Evolutionary conservation across 2,329 filamentous ascomycete species (phyloP).

Genomic region (Aspergillus proliferans): DNA sequence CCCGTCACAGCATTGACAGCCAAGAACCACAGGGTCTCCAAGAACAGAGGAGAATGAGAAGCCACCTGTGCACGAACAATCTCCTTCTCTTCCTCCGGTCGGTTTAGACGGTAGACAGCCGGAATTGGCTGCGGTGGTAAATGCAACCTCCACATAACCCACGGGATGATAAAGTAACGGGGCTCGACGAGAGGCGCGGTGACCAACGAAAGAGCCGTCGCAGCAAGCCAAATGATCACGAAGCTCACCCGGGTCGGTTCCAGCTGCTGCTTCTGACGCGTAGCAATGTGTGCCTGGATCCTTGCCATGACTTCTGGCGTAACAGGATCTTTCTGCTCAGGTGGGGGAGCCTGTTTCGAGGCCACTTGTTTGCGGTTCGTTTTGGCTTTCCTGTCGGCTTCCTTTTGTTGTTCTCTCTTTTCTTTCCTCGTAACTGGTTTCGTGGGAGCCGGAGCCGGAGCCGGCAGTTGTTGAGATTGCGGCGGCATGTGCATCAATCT

Average conservation of each 20-base stretch:
- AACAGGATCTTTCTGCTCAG: constrained; percentile 13
- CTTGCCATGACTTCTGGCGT: constrained; percentile 23
- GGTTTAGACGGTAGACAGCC: constrained; percentile 21
- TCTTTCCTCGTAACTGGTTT: background rate
- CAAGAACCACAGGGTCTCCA: constrained; percentile 55
- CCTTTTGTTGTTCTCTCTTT: constrained; percentile 14
- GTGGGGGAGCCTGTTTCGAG: constrained; percentile 12
- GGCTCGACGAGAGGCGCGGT: constrained; percentile 92
- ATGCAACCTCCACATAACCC: constrained; percentile 85
- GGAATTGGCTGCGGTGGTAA: constrained; percentile 49
- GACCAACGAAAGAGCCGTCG: constrained; percentile 71
- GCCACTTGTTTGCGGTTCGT: constrained; percentile 15
- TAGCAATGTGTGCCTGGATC: constrained; percentile 23
- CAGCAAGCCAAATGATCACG: constrained; percentile 56
- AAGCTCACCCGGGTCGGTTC: constrained; percentile 44
- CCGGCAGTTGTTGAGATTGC: background rate
- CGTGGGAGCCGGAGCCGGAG: constrained; percentile 6
- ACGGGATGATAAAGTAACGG: constrained; percentile 91
- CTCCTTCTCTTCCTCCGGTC: constrained; percentile 15
- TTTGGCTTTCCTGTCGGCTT: constrained; percentile 18
- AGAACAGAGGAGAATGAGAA: constrained; percentile 24
- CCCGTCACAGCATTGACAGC: constrained; percentile 34
- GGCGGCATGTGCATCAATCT: constrained; percentile 13
- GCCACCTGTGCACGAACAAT: constrained; percentile 21
- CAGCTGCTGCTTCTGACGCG: constrained; percentile 24